A percentile compares a stretch with the other conserved stretches of the same genome.
phyloP scores from a whole-genome alignment of 257 asterid genomes.

The Jaltomata sinuosa region DNA sequence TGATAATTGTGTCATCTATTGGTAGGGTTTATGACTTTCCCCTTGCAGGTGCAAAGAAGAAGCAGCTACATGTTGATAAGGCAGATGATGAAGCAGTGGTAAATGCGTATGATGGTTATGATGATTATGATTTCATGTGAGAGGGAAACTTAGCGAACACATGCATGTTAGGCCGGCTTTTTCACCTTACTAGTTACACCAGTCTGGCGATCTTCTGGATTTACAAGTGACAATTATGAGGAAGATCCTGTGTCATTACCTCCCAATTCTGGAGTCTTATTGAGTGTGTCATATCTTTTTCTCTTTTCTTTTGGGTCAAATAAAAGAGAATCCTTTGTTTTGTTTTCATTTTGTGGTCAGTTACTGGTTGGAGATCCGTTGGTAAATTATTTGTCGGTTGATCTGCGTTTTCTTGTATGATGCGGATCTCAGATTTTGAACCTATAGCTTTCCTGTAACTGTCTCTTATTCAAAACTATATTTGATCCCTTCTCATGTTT shows the following conservation, averaged over 20 bases:
- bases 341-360: background rate
- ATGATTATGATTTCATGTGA: slow-evolving; percentile 92
- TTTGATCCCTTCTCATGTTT: background rate
- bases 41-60: slow-evolving; percentile 76
- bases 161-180: background rate
- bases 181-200: slow-evolving; percentile 1
- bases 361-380: background rate
- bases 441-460: slow-evolving; percentile 1
- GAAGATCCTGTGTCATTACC: slow-evolving; percentile 23
- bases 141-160: background rate
- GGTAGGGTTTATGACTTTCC: background rate
- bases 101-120: slow-evolving; percentile 37
- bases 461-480: background rate
- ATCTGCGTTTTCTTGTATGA: background rate
- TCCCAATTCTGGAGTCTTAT: slow-evolving; percentile 32
- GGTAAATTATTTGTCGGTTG: background rate
- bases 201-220: slow-evolving; percentile 1
- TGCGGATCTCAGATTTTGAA: slow-evolving; percentile 5
- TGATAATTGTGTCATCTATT: background rate
- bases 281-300: slow-evolving; percentile 20
- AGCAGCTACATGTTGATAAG: slow-evolving; percentile 58
- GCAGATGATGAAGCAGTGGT: slow-evolving; percentile 56
- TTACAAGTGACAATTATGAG: slow-evolving; percentile 9
- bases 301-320: background rate
- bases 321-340: background rate